These are phyloP conservation scores for Cinchona pubescens DNA, from an alignment of 257 asterid species.

Conservation along the genomic window DNA sequence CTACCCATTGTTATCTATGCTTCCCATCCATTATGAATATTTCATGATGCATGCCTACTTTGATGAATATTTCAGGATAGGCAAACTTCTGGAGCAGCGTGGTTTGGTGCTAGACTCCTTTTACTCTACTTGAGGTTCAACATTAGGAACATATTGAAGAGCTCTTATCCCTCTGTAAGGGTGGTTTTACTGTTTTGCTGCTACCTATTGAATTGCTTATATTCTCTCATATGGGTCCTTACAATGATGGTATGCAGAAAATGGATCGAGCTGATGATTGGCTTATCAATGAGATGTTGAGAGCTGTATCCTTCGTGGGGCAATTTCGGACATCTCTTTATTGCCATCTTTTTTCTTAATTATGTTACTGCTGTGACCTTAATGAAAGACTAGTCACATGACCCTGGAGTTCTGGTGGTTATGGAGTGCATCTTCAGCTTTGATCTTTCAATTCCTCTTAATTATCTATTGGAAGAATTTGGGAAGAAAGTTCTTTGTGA, in stretches of 20 bases:
- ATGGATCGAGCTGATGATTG: conserved; percentile 60
- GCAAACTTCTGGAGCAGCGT: conserved; percentile 60
- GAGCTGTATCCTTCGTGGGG: conserved; percentile 79
- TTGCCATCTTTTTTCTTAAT: neutral
- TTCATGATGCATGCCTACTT: neutral
- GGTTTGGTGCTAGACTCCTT: conserved; percentile 80
- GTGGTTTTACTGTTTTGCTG: conserved; percentile 16
- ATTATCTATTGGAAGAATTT: conserved; percentile 66
- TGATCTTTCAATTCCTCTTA: conserved; percentile 82
- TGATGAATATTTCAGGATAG: conserved; percentile 51
- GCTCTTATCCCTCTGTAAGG: conserved; percentile 76
- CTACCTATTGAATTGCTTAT: neutral
- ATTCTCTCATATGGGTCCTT: conserved; percentile 9
- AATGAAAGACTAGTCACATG: conserved; percentile 56
- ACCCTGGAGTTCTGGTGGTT: conserved; percentile 73
- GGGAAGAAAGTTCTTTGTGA: conserved; percentile 54
- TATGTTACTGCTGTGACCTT: conserved; percentile 41
- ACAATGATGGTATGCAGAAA: conserved; percentile 45
- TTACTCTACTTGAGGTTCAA: conserved; percentile 63
- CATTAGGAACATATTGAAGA: conserved; percentile 54
- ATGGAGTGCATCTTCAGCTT: conserved; percentile 81
- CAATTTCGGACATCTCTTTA: conserved; percentile 5
- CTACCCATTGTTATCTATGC: neutral
- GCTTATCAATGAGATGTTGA: conserved; percentile 72
- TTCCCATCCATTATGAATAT: neutral